Base-by-base conservation (phyloP, 169 alveolate genomes). In the Perkinsus marinus region DNA sequence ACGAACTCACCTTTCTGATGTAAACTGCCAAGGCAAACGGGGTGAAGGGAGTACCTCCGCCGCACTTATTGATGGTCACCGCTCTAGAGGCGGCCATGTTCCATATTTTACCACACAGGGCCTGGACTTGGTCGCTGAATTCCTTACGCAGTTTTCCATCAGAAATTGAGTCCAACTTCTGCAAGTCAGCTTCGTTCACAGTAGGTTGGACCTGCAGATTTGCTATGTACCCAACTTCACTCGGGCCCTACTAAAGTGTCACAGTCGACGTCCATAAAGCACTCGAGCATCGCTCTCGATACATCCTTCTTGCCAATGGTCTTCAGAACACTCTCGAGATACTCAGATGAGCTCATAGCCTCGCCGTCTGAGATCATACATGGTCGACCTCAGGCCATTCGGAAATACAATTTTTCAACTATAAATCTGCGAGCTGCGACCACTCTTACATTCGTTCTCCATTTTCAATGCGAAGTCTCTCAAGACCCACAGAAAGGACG, bases 401-500 rank as follows among this genome's bases (percentile, higher is more conserved):
- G n/a, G 37, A 0, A 26, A 2, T 2, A 13, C 22, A 57, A 57
- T 30, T 30, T 13, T 26, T 57, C 5, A 13, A 26, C 79, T 30
- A 57, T 3, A 10, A 41, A 41, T 41, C 3, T 41, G 10, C 46
- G 46, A 41, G 19, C 46, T 10, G 10, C 46, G 46, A 6, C 10
- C 26, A 13, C 7, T n/a, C 79, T 57, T 16, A 57, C 79, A 13
- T 92, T 89, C 69, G 91, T 95, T 95, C 91, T 92, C 93, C 37
- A 96, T 93, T 90, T 91, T 92, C 22, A 96, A 91, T 34, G 95
- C 93, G 92, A 96, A 96, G 93, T 96, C 97, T 91, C 97, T 95
- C 39, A 96, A 91, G 36, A 96, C 93, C 97, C 97, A 96, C 19
- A 96, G 90, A 93, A 96, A 95, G 39, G 95, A 93, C 36, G 97